Evolutionary conservation across 75 land plant genomes (phyloP).

Genomic region (Sequoia sempervirens): DNA sequence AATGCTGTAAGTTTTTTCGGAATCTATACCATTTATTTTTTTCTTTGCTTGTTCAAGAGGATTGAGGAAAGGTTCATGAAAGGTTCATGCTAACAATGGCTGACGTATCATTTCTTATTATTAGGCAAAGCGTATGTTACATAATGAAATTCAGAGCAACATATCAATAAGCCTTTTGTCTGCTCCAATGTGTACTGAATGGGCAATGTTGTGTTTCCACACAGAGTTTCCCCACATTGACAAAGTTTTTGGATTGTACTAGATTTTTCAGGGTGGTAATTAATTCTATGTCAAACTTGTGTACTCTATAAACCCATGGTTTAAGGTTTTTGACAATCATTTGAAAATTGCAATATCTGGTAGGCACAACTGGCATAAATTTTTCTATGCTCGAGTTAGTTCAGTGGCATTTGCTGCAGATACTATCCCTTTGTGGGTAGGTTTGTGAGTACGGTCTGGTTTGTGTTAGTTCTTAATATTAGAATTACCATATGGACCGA

Average conservation of each 20-base stretch:
- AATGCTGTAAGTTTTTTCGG: slow-evolving; percentile 77
- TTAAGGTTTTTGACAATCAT: neutral
- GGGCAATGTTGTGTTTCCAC: neutral
- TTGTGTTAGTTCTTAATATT: neutral
- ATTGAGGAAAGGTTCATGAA: neutral
- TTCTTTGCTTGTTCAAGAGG: neutral
- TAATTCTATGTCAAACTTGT: neutral
- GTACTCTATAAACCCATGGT: neutral
- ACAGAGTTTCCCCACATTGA: neutral
- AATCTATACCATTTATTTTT: neutral
- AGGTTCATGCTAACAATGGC: neutral
- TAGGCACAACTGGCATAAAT: neutral
- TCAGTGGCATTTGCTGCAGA: neutral
- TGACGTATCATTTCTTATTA: neutral
- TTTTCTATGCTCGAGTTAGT: neutral
- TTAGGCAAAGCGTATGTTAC: neutral
- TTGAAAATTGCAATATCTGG: neutral
- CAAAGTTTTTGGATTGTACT: neutral
- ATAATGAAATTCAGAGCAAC: neutral
- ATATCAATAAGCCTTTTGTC: neutral
- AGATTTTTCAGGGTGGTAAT: neutral
- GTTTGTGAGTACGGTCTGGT: neutral
- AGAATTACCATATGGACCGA: neutral
- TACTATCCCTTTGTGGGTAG: neutral
- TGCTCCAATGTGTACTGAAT: neutral